phyloP scores from a whole-genome alignment of 2,329 filamentous ascomycete genomes.

The Fusarium chlamydosporum region DNA sequence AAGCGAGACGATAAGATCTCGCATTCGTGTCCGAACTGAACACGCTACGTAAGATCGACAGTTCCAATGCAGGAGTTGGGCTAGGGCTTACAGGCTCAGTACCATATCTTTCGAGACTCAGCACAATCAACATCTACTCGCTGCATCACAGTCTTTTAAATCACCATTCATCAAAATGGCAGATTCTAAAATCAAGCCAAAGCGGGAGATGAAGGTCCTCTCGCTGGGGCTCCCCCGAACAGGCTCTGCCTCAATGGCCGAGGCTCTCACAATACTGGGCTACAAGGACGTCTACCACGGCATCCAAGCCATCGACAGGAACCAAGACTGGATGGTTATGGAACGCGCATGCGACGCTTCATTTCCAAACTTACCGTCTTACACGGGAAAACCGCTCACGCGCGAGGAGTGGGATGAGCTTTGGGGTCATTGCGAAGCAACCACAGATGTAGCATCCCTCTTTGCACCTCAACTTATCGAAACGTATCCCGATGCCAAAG shows the following conservation, averaged over 20 bases:
- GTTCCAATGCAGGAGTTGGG: neutral
- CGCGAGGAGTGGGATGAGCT: conserved; percentile 55
- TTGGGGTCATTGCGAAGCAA: conserved; percentile 51
- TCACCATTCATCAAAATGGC: conserved; percentile 2
- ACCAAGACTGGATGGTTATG: conserved; percentile 47
- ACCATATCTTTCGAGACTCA: neutral
- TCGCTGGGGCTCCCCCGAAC: conserved; percentile 53
- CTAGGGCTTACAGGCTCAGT: neutral
- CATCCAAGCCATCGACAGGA: conserved; percentile 44
- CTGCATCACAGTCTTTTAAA: too few species aligned
- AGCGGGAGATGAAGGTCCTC: conserved; percentile 51
- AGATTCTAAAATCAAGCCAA: neutral
- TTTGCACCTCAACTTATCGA: conserved; percentile 52
- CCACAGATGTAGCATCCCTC: conserved; percentile 51
- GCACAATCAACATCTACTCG: too few species aligned
- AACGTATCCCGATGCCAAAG: conserved; percentile 54
- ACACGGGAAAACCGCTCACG: conserved; percentile 49
- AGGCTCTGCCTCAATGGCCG: conserved; percentile 54
- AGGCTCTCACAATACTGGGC: conserved; percentile 53
- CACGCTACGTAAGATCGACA: neutral
- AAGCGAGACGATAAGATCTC: neutral
- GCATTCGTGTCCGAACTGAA: neutral
- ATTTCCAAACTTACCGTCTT: conserved; percentile 48
- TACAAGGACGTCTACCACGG: conserved; percentile 55
- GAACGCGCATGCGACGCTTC: conserved; percentile 52